Evolutionary conservation across 352 stramenopile species (phyloP), one percentile per base, ranked within the genome.

Genomic region (Globisporangium polare): DNA sequence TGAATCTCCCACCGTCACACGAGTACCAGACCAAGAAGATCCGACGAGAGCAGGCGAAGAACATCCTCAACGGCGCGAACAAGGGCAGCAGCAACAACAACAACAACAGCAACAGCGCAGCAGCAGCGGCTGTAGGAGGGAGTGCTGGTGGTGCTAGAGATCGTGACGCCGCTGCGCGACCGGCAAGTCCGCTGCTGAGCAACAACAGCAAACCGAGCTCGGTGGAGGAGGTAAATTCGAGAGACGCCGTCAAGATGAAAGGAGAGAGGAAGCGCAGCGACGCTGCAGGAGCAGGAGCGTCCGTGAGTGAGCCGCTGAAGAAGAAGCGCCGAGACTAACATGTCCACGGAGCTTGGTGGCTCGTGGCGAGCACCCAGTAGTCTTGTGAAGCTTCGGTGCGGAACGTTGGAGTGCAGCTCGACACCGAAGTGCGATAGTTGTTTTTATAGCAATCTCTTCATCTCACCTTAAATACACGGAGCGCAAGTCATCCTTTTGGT

Each of bases 1-100:
- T 73, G 8, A 94, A 94, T 60, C 59, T 94, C 6, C 83, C 83
- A 8, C 76, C 86, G 20, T 94, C 87, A 7, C 87, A 96, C 57
- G 87, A 96, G 63, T 94, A 94, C 46, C 87, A 96, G 65, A 94
- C 87, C 7, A 96, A 96, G 67, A 96, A 94, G 60, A 92, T 94
- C 57, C 86, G 86, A 6, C 86, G 86, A 12, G 86, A 95, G 42
- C 83, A 94, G 53, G 85, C 86, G 8, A 92, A 92, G 62, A 71
- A 90, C 37, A 59, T 80, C 29, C 74, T 80, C 15, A 86, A 74
- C 39, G 75, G 75, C 18, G 75, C 66, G 6, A 57, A 46, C 42
- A 45, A 41, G 12, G 27, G 22, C 5, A 67, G 70, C 24, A 67
- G 68, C 27, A 61, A 37, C 53, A 75, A 67, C 31, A 63, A 58